These are phyloP conservation scores for Madurella fahalii DNA, from an alignment of 2,329 filamentous ascomycete genomes.

Conservation along the genomic window DNA sequence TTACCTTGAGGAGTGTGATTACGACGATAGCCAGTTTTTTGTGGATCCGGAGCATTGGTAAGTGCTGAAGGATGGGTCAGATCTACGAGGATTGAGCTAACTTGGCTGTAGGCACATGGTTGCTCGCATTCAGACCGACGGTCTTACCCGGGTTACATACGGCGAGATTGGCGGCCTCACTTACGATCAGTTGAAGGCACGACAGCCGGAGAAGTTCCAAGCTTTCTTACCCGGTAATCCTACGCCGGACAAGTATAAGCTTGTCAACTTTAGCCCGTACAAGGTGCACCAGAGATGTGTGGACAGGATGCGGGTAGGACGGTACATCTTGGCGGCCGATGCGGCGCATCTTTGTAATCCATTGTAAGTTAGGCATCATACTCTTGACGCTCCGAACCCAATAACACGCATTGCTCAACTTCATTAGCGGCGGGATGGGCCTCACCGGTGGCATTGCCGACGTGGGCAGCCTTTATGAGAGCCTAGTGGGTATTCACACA, in stretches of 20 bases:
- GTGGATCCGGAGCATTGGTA: conserved; percentile 50
- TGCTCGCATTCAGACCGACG: conserved; percentile 51
- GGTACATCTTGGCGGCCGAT: conserved; percentile 47
- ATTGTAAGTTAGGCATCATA: conserved; percentile 35
- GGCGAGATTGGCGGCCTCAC: conserved; percentile 52
- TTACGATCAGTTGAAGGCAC: conserved; percentile 47
- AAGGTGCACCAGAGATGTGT: conserved; percentile 49
- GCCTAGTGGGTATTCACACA: conserved; percentile 39
- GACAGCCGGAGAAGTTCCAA: conserved; percentile 53
- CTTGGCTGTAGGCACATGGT: conserved; percentile 48
- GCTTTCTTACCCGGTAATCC: conserved; percentile 56
- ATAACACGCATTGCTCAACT: background rate
- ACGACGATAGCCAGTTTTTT: conserved; percentile 37
- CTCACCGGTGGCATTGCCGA: conserved; percentile 48
- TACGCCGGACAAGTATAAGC: conserved; percentile 51
- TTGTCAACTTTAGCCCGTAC: conserved; percentile 49
- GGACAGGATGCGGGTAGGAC: conserved; percentile 43
- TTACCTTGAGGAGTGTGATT: conserved; percentile 15
- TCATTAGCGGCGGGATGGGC: conserved; percentile 41
- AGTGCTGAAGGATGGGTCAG: conserved; percentile 35
- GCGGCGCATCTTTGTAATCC: conserved; percentile 52
- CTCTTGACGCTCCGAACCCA: background rate
- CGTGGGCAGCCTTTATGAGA: conserved; percentile 45
- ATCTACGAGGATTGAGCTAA: background rate
- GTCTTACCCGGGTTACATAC: conserved; percentile 60